A percentile compares a stretch with the other conserved stretches of the same genome.
phyloP scores from a whole-genome alignment of 306 rosid species.

The Gillenia trifoliata region DNA sequence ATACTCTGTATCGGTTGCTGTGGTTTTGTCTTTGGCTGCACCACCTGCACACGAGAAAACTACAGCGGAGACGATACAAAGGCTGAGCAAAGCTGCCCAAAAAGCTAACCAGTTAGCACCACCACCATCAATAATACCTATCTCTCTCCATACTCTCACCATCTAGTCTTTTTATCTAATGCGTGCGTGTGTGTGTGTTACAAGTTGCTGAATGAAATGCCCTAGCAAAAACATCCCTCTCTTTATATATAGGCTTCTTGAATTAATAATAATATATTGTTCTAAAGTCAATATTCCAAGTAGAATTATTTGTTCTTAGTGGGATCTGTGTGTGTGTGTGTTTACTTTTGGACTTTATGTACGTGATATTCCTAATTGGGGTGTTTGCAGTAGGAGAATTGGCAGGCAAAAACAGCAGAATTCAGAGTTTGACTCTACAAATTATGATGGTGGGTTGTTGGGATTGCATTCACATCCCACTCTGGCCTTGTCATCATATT shows the following conservation, averaged over 20 bases:
- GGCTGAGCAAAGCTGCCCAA: conserved; percentile 37
- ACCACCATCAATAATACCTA: conserved; percentile 20
- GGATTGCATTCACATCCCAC: conserved; percentile 31
- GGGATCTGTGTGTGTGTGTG: conserved; percentile 9
- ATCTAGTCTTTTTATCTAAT: conserved; percentile 17
- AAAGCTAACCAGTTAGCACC: conserved; percentile 23
- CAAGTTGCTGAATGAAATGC: conserved; percentile 20
- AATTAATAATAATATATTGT: conserved; percentile 14
- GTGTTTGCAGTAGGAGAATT: neutral
- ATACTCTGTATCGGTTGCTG: conserved; percentile 34
- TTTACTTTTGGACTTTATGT: neutral
- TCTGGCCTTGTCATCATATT: conserved; percentile 27
- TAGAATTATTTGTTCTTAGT: conserved; percentile 13
- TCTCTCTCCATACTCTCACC: conserved; percentile 51
- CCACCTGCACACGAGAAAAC: conserved; percentile 67
- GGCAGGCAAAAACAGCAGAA: conserved; percentile 20
- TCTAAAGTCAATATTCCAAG: conserved; percentile 15
- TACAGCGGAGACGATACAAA: conserved; percentile 42
- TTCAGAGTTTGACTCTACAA: conserved; percentile 1
- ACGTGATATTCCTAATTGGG: conserved; percentile 9
- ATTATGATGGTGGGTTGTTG: conserved; percentile 6
- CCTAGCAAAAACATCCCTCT: neutral
- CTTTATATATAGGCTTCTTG: conserved; percentile 13
- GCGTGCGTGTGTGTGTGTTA: neutral
- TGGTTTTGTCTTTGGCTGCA: conserved; percentile 42